Percentiles rank a stretch among this genome's conserved stretches.
Conservation (phyloP, 1,284 basidiomycete genomes). For the Xanthoconium separans region DNA sequence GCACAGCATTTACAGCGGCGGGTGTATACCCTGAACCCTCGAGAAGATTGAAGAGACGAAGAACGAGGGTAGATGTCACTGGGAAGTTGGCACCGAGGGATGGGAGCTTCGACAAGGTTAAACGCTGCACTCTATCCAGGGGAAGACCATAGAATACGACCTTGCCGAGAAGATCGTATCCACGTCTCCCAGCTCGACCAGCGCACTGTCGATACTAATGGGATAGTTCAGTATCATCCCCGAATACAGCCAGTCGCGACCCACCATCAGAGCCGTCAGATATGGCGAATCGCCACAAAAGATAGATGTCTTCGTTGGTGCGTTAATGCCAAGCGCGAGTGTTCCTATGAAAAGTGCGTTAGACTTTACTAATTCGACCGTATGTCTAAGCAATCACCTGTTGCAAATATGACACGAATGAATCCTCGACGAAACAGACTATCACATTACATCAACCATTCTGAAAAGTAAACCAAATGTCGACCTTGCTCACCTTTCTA, state of each 20-base stretch:
- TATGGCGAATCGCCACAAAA: conserved; percentile 69
- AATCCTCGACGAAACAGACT: conserved; percentile 63
- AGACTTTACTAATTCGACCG: neutral
- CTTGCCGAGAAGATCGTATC: conserved; percentile 66
- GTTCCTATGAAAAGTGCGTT: conserved; percentile 42
- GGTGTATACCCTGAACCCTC: conserved; percentile 55
- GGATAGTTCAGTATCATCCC: neutral
- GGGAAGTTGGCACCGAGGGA: conserved; percentile 64
- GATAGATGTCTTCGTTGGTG: conserved; percentile 62
- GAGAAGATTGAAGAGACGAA: conserved; percentile 64
- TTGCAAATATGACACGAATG: conserved; percentile 63
- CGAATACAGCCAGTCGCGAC: conserved; percentile 11
- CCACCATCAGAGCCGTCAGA: conserved; percentile 62
- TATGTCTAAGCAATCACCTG: conserved; percentile 38
- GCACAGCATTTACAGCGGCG: conserved; percentile 48
- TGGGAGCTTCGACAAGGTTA: conserved; percentile 63
- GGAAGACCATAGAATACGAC: conserved; percentile 70
- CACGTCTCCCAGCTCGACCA: conserved; percentile 67
- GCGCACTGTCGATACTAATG: conserved; percentile 67
- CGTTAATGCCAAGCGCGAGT: conserved; percentile 72
- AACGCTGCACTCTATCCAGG: conserved; percentile 58
- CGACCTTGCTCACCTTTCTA: conserved; percentile 50
- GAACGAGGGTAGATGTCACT: conserved; percentile 59
- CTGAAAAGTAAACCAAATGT: neutral
- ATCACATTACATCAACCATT: neutral